These are phyloP conservation scores for Penicillium sp. DNA, from an alignment of 2,329 filamentous ascomycete species.

Conservation along the genomic window DNA sequence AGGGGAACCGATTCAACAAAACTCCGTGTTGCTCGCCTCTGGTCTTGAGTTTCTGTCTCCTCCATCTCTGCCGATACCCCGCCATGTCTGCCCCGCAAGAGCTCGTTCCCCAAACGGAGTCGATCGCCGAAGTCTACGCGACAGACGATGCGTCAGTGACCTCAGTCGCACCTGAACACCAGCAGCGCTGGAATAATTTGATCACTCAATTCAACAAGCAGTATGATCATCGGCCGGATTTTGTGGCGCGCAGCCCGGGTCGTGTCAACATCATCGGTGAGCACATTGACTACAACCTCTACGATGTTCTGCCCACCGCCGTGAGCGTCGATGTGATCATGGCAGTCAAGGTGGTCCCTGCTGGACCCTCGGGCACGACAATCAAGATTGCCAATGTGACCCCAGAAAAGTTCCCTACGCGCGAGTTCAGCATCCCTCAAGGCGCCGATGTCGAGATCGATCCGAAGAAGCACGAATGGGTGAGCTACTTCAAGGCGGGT, in stretches of 20 bases:
- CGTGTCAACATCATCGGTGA: slow-evolving; percentile 98
- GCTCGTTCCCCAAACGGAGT: slow-evolving; percentile 66
- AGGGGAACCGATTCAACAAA: too few species aligned
- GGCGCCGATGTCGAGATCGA: slow-evolving; percentile 70
- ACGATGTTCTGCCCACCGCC: slow-evolving; percentile 92
- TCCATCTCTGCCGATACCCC: slow-evolving; percentile 14
- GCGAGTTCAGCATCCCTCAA: slow-evolving; percentile 65
- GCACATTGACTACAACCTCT: slow-evolving; percentile 98
- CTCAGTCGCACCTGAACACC: slow-evolving; percentile 62
- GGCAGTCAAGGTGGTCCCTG: slow-evolving; percentile 58
- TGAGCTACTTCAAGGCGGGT: slow-evolving; percentile 97
- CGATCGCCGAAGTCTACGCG: slow-evolving; percentile 78
- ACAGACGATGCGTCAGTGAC: slow-evolving; percentile 68
- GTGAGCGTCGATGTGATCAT: slow-evolving; percentile 87
- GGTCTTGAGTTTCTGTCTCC: not conserved
- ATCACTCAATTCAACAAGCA: slow-evolving; percentile 62
- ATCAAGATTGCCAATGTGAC: slow-evolving; percentile 78
- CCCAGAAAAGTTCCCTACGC: slow-evolving; percentile 65
- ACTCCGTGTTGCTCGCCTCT: too few species aligned
- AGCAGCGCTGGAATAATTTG: slow-evolving; percentile 68
- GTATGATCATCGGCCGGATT: slow-evolving; percentile 67
- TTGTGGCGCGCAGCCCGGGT: slow-evolving; percentile 84
- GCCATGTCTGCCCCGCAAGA: slow-evolving; percentile 38
- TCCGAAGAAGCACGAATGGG: slow-evolving; percentile 81
- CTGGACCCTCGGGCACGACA: slow-evolving; percentile 47